Base-by-base conservation (phyloP, 306 rosid genomes). In the Vigna hirtella region DNA sequence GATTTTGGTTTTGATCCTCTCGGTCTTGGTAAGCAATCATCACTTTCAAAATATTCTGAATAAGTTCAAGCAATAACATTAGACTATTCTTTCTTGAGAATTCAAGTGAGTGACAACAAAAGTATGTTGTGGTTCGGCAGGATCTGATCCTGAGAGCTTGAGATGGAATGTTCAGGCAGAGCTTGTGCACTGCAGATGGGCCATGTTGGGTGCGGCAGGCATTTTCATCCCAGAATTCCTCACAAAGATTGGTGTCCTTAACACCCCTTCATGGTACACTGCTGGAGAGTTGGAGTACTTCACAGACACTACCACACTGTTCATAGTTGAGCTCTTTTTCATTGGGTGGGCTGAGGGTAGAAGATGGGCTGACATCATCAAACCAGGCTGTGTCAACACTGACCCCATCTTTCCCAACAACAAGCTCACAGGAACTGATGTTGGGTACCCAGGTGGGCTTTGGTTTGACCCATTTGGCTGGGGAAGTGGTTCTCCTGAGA, bases 1-100 rank as follows among this genome's bases (percentile, higher is more conserved):
- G 85, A 82, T 67, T 82, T 82, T 82, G 85, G 85, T 1, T 82
- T 82, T 82, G 85, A 82, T 71, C 85, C 85, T 64, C 85, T 82
- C 1, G 85, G 85, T 32, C 85, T 82, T 77, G 40, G 85, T 82
- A 82, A 82, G 81, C 2, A 6, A 42, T 67, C 45, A 36, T 0
- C 6, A 36, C 1, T n/a, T 14, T 59, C 43, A 15, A 30, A 26
- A 7, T 61, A 30, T 77, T 2, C 51, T 26, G 22, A 65, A 77
- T 65, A 13, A 64, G 17, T 26, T 64, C 40, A 42, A 52, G 24
- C 5, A 62, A 16, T 62, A 16, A 11, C 20, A 59, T 58, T 26
- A 58, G 12, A 24, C 11, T 11, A 17, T 10, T 26, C 66, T 48
- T 62, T 38, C 11, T 15, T 40, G 30, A 42, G 53, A 71, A 48